Conservation (phyloP, 257 asterid genomes). For the Solanum rostratum region DNA sequence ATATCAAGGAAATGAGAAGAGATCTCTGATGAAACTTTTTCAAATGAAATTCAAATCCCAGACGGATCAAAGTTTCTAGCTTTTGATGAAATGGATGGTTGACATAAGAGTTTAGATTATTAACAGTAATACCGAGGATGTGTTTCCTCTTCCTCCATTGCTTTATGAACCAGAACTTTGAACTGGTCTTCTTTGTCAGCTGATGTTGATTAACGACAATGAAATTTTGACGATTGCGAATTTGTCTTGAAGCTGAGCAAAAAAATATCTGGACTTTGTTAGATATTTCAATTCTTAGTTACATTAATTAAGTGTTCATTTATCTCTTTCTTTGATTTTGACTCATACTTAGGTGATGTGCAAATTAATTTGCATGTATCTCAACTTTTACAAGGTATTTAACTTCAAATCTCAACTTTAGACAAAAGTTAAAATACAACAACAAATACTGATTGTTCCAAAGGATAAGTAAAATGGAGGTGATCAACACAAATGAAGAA, state of each 20-base stretch:
- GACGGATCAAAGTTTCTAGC: background rate
- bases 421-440: too few relatives aligned
- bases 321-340: background rate
- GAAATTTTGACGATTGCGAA: background rate
- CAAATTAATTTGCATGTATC: background rate
- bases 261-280: background rate
- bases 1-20: background rate
- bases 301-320: background rate
- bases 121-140: background rate
- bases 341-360: background rate
- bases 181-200: background rate
- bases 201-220: too few relatives aligned
- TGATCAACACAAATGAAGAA: background rate
- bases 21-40: background rate
- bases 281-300: background rate
- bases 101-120: background rate
- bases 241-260: background rate
- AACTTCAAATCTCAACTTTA: background rate
- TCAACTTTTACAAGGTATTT: background rate
- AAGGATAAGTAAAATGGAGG: background rate
- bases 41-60: too few relatives aligned
- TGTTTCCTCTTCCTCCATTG: background rate
- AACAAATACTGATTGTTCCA: too few relatives aligned
- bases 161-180: background rate
- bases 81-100: background rate